A percentile compares a stretch with the other conserved stretches of the same genome.
phyloP scores from a whole-genome alignment of 257 asterid genomes.

The Fraxinus americana region DNA sequence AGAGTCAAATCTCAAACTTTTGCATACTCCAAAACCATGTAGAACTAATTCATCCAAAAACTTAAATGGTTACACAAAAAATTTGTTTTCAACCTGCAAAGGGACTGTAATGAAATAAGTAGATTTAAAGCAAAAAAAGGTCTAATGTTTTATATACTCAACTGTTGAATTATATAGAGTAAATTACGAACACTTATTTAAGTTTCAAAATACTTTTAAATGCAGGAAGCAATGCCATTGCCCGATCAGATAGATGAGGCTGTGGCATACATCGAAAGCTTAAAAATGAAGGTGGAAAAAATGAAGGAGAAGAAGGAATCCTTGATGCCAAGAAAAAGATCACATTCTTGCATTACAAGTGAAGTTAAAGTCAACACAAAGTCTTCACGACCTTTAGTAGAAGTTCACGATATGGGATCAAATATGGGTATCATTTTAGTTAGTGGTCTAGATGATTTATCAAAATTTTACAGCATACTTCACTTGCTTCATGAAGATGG shows the following conservation, averaged over 20 bases:
- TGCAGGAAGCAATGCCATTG: constrained; percentile 41
- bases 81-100: no score
- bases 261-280: constrained; percentile 34
- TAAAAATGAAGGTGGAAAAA: constrained; percentile 37
- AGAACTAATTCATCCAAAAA: no score
- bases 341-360: constrained; percentile 7
- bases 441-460: constrained; percentile 27
- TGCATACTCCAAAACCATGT: no score
- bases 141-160: no score
- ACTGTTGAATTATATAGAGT: no score
- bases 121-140: no score
- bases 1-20: no score
- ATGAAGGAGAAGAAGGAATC: constrained; percentile 34
- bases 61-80: no score
- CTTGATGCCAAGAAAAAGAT: constrained; percentile 17
- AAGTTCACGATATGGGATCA: constrained; percentile 56
- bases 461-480: constrained; percentile 41
- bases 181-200: no score
- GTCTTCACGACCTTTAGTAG: constrained; percentile 21
- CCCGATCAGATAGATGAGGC: constrained; percentile 58
- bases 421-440: constrained; percentile 34
- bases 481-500: constrained; percentile 35
- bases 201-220: neutral
- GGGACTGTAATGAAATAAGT: no score
- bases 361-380: constrained; percentile 19